phyloP scores from a whole-genome alignment of 257 asterid genomes.

The Solanum dulcamara region DNA sequence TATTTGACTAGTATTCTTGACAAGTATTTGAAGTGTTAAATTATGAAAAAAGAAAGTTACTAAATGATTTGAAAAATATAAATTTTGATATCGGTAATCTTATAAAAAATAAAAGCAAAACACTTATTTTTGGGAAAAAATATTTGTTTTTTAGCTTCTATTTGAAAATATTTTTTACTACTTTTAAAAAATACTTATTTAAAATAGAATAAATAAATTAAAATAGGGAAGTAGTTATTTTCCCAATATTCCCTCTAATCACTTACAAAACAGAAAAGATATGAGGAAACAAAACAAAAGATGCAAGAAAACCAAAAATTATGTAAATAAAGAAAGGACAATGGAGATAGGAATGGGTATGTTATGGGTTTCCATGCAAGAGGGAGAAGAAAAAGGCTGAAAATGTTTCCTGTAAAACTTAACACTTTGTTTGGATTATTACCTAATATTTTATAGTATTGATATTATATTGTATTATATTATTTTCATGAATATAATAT shows the following conservation, averaged over 20 bases:
- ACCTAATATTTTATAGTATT: not conserved
- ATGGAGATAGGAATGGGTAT: conserved; percentile 30
- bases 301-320: not conserved
- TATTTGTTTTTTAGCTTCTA: too few species aligned
- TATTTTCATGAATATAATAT: not conserved
- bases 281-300: not conserved
- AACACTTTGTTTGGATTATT: not conserved
- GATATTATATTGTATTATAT: not conserved
- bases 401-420: not conserved
- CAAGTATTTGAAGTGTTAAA: not conserved
- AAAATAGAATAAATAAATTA: not conserved
- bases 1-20: not conserved
- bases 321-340: not conserved
- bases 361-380: conserved; percentile 45
- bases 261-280: not conserved
- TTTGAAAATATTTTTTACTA: not conserved
- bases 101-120: not conserved
- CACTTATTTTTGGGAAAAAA: not conserved
- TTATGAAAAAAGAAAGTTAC: too few species aligned
- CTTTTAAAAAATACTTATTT: not conserved
- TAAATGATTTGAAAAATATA: not conserved
- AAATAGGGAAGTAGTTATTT: not conserved
- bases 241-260: not conserved
- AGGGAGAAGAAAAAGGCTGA: not conserved
- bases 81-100: not conserved